Percentiles rank a stretch among this genome's conserved stretches.
These are phyloP conservation scores for Salix dunnii DNA, from an alignment of 345 rosid species.

Conservation along the genomic window DNA sequence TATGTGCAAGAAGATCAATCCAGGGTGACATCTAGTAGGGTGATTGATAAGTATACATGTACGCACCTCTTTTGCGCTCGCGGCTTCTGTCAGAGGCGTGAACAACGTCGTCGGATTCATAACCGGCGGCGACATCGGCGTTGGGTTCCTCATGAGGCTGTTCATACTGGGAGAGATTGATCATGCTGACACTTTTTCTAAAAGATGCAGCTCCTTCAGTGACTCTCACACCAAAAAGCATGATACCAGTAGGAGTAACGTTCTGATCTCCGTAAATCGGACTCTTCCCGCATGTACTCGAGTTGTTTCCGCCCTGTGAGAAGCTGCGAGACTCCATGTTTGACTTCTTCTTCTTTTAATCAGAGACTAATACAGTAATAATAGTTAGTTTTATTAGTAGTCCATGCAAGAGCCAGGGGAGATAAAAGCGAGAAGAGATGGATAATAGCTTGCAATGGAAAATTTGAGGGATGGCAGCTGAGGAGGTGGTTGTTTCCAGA, in stretches of 20 bases:
- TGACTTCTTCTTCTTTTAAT: neutral
- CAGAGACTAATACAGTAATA: neutral
- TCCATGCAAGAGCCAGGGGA: slow-evolving; percentile 6
- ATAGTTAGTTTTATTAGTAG: neutral
- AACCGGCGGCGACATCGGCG: slow-evolving; percentile 46
- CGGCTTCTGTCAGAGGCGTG: slow-evolving; percentile 62
- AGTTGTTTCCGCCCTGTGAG: slow-evolving; percentile 66
- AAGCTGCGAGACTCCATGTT: slow-evolving; percentile 48
- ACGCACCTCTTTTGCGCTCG: slow-evolving; percentile 68
- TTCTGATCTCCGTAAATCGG: neutral
- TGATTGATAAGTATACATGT: neutral
- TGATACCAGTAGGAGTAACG: slow-evolving; percentile 40
- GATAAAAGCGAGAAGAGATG: neutral
- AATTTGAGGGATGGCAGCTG: neutral
- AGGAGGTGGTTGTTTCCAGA: neutral
- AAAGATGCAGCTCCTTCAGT: slow-evolving; percentile 43
- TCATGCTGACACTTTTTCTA: slow-evolving; percentile 68
- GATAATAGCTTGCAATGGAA: neutral
- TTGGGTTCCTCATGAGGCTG: slow-evolving; percentile 42
- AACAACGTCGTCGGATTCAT: slow-evolving; percentile 70
- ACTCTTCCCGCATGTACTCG: slow-evolving; percentile 44
- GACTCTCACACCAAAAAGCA: slow-evolving; percentile 74
- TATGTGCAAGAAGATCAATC: neutral
- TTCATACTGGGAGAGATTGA: slow-evolving; percentile 59
- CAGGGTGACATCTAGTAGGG: neutral